These are phyloP conservation scores for Mortierella sp. DNA, from an alignment of 371 early-diverging fungal genomes.

Conservation along the genomic window DNA sequence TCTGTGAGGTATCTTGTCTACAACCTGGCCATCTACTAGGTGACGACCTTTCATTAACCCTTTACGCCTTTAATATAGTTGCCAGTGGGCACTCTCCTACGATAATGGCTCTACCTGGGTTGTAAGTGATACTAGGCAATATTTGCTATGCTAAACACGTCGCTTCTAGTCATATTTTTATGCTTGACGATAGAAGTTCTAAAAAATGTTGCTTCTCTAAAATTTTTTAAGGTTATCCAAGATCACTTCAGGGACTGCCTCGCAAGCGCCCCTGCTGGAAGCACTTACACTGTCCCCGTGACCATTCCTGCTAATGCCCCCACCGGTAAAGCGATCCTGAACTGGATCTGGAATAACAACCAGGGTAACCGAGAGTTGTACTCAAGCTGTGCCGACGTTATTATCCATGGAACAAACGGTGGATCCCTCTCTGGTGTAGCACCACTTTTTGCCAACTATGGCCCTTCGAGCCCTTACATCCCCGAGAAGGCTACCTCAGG, in stretches of 20 bases:
- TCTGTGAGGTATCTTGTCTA: background rate
- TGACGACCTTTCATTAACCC: background rate
- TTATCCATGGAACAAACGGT: constrained; percentile 59
- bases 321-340: constrained; percentile 61
- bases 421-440: constrained; percentile 63
- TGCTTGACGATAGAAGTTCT: too few species aligned
- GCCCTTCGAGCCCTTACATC: constrained; percentile 38
- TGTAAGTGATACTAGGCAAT: constrained; percentile 59
- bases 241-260: constrained; percentile 65
- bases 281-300: constrained; percentile 56
- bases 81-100: constrained; percentile 75
- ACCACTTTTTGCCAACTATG: constrained; percentile 66
- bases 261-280: constrained; percentile 30
- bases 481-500: constrained; percentile 36
- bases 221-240: constrained; percentile 59
- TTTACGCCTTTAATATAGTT: constrained; percentile 37
- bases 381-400: constrained; percentile 75
- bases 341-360: constrained; percentile 77
- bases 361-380: constrained; percentile 76
- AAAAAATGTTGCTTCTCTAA: background rate
- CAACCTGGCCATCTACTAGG: too few species aligned
- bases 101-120: constrained; percentile 71
- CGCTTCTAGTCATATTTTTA: too few species aligned
- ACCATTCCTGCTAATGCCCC: constrained; percentile 69
- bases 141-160: background rate